Base-by-base conservation (phyloP, 2,329 filamentous ascomycete genomes). In the Pleurostoma richardsiae region DNA sequence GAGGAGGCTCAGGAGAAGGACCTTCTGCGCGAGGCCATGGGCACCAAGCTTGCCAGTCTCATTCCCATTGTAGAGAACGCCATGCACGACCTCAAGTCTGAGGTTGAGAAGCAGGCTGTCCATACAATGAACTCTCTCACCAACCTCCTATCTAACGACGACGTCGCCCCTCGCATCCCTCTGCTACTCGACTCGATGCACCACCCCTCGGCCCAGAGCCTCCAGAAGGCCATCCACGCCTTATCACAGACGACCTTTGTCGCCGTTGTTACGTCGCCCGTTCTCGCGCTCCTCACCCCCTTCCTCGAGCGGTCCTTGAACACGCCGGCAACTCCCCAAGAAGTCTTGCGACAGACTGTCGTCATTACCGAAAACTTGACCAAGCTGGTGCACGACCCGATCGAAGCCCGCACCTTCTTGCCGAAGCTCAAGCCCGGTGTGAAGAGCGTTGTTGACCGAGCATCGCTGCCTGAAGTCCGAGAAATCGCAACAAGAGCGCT, bases 171-270 rank as follows among this genome's bases (percentile, higher is more conserved):
- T 41, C 83, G 90, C 59, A 91, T 99, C 59, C 90, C 92, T 5
- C 82, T 97, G 3, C 79, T 99, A 42, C 85, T 99, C 67, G 90
- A 95, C 64, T 88, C 90, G 42, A 96, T 99, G 85, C 89, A 96
- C 66, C 85, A 96, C 59, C 94, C 94, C 5, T 96, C 90, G 8
- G 77, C 88, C 10, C 83, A 95, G 67, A 90, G 86, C 29, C 79
- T 95, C 47, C 89, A 96, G 65, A 96, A 96, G 74, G 91, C 94
- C 30, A 97, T 99, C 54, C 94, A 96, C 63, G 94, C 91, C 41
- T 77, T 99, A 41, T 96, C 91, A 4, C 90, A 95, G 72, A 99
- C 94, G 8, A 99, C 94, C n/a, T 99, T 99, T 57, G 94, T 99
- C 45, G 91, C 94, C 47, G 80, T 95, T 54, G 94, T 99, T 57